phyloP scores from a whole-genome alignment of 1,284 basidiomycete genomes.

The Trametes pubescens region DNA sequence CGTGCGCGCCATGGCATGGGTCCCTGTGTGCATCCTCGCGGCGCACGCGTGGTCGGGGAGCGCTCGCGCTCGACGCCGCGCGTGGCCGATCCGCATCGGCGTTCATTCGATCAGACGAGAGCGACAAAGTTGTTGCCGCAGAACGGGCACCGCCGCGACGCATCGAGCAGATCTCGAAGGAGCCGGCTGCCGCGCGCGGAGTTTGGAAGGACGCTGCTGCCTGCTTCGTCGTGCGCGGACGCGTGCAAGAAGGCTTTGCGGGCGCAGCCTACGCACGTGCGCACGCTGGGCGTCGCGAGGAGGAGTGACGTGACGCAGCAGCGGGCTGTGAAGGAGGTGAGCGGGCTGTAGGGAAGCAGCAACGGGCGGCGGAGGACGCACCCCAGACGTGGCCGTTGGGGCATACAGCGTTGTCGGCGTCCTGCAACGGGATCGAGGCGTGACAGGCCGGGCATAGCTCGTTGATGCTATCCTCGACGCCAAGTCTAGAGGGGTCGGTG shows the following conservation, averaged over 20 bases:
- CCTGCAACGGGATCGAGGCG: conserved; percentile 60
- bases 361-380: conserved; percentile 42
- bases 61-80: conserved; percentile 18
- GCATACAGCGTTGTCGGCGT: conserved; percentile 66
- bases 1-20: conserved; percentile 20
- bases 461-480: conserved; percentile 41
- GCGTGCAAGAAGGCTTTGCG: conserved; percentile 68
- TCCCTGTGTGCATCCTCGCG: conserved; percentile 23
- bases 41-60: conserved; percentile 17
- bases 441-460: conserved; percentile 78
- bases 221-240: neutral
- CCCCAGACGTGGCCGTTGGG: conserved; percentile 74
- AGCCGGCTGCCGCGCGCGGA: conserved; percentile 66
- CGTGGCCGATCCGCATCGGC: conserved; percentile 22
- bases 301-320: conserved; percentile 79
- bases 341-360: conserved; percentile 4
- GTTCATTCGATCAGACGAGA: conserved; percentile 38
- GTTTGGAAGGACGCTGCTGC: conserved; percentile 48
- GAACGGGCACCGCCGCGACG: conserved; percentile 69
- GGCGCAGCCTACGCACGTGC: conserved; percentile 75
- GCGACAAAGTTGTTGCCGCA: conserved; percentile 74
- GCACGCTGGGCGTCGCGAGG: conserved; percentile 68
- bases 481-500: neutral
- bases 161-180: conserved; percentile 68
- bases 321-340: conserved; percentile 53